These are phyloP conservation scores for Oryza meyeriana DNA, from an alignment of 176 grass and related monocot species.

Conservation along the genomic window DNA sequence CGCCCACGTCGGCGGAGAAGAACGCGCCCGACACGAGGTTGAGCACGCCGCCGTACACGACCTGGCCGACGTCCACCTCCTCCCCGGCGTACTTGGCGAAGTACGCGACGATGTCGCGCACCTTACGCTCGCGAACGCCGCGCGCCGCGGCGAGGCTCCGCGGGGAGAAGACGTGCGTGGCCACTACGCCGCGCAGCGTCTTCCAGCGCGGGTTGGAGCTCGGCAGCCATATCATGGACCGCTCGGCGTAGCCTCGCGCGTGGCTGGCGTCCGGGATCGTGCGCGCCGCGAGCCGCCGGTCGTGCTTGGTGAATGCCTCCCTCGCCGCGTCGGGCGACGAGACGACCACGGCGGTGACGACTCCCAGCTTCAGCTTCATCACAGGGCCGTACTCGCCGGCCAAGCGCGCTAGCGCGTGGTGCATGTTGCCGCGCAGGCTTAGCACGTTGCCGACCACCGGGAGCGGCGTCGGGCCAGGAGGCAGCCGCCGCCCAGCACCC, in stretches of 20 bases:
- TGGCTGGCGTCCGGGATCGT: background rate
- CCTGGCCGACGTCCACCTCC: background rate
- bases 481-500: background rate
- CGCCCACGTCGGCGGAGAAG: conserved; percentile 19
- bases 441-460: conserved; percentile 29
- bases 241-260: background rate
- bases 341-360: conserved; percentile 10
- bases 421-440: conserved; percentile 11
- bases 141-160: background rate
- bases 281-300: background rate
- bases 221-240: conserved; percentile 3
- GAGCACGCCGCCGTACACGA: background rate
- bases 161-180: conserved; percentile 11
- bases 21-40: background rate
- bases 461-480: conserved; percentile 23
- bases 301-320: conserved; percentile 20
- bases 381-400: conserved; percentile 18
- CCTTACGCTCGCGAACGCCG: background rate
- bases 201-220: background rate
- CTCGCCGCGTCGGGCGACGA: conserved; percentile 6
- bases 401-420: conserved; percentile 28
- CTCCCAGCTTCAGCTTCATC: conserved; percentile 14
- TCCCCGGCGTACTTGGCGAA: background rate
- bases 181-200: conserved; percentile 2
- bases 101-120: background rate